Base-by-base conservation (phyloP, 2,329 filamentous ascomycete species). In the Colletotrichum truncatum region DNA sequence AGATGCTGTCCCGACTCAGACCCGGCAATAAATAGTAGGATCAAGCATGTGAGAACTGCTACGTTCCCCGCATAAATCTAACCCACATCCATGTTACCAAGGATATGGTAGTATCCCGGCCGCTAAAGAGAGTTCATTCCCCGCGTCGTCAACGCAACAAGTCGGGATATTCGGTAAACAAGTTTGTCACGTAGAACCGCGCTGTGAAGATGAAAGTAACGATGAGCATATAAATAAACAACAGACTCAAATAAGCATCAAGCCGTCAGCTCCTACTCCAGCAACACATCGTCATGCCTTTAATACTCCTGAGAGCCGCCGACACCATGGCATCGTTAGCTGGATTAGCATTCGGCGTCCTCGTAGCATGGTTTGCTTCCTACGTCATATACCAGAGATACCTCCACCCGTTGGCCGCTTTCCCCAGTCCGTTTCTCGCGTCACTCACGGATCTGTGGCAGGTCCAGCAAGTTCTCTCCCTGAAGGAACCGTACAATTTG, bases 371-470 rank as follows among this genome's bases (percentile, higher is more conserved):
- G 6, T 16, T 45, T 2, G 12, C 39, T 16, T 16, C 16, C 10
- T 63, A 63, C 21, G 26, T 63, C 5, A 43, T 58, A 2, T 58
- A 63, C 7, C 60, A 63, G 26, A 43, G 53, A 58, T 51, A 49
- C 21, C 25, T 63, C 6, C 60, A 63, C 4, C 53, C 60, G 5
- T 21, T 63, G 11, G 53, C 60, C 10, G 45, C 14, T 2, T 63
- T 41, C 8, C 60, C 60, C 4, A 53, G 60, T 10, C 60, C 60
- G 5, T 58, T 63, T 14, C 58, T 26, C 53, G 52, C 53, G 10
- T 63, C 60, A 4, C 3, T 63, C 21, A 51, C 60, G 12, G 60
- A 63, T 8, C 7, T 58, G 3, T 63, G 60, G 60, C 60, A 63
- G 28, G 60, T 63, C 25, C 26, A 36, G 6, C 41, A 63, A 21